These are phyloP conservation scores for Diaporthe caulivora DNA, from an alignment of 2,329 filamentous ascomycete species.

Conservation along the genomic window DNA sequence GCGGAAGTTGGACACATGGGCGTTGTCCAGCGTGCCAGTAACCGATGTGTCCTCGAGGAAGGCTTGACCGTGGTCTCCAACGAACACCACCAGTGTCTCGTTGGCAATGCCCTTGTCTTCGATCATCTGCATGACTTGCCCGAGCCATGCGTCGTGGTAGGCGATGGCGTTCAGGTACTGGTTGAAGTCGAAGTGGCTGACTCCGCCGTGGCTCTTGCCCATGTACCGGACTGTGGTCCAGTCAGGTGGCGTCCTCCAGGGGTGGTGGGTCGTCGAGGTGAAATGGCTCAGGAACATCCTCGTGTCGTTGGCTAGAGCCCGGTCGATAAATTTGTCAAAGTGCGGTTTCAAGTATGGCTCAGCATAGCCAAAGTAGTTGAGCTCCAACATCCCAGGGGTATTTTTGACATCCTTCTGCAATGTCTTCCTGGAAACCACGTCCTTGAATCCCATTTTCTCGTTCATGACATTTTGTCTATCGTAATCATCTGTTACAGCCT, in stretches of 20 bases:
- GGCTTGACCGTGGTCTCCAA: slow-evolving; percentile 58
- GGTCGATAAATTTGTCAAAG: slow-evolving; percentile 49
- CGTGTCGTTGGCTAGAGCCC: slow-evolving; percentile 46
- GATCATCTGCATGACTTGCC: slow-evolving; percentile 53
- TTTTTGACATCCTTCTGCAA: slow-evolving; percentile 18
- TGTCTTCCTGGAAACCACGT: slow-evolving; percentile 40
- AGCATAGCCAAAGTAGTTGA: slow-evolving; percentile 58
- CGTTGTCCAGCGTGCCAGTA: slow-evolving; percentile 56
- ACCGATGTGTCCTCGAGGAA: slow-evolving; percentile 55
- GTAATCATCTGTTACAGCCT: slow-evolving; percentile 48
- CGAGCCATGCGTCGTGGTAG: slow-evolving; percentile 55
- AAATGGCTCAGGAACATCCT: slow-evolving; percentile 52
- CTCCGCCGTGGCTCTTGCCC: slow-evolving; percentile 50
- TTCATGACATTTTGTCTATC: slow-evolving; percentile 51
- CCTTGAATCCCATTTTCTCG: slow-evolving; percentile 47
- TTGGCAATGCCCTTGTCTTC: slow-evolving; percentile 58
- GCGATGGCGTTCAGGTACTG: slow-evolving; percentile 57
- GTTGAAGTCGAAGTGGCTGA: slow-evolving; percentile 46
- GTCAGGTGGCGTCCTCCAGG: slow-evolving; percentile 53
- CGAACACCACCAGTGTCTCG: slow-evolving; percentile 59
- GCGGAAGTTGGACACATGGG: slow-evolving; percentile 57
- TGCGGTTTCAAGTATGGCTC: slow-evolving; percentile 56
- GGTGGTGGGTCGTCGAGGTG: slow-evolving; percentile 56
- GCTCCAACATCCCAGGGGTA: neutral
- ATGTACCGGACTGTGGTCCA: slow-evolving; percentile 40